Evolutionary conservation across 2,329 filamentous ascomycete genomes (phyloP).

Genomic region (Aspergillus sp.): DNA sequence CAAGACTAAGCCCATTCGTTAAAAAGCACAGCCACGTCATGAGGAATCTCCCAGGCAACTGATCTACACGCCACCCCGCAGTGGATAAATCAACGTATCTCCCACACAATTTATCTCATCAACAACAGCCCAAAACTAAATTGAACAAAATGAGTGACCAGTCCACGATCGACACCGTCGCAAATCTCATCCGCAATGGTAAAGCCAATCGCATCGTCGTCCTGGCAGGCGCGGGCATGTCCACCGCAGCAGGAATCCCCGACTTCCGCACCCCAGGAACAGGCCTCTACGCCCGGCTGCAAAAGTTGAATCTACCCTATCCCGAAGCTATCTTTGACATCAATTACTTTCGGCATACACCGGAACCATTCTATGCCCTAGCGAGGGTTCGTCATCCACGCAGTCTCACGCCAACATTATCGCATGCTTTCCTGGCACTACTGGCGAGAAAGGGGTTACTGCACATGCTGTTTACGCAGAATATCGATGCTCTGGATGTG

Average conservation of each 20-base stretch:
- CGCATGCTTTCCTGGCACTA: slow-evolving; percentile 75
- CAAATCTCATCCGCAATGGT: slow-evolving; percentile 6
- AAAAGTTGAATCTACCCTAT: slow-evolving; percentile 71
- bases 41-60: no score
- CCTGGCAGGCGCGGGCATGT: slow-evolving; percentile 68
- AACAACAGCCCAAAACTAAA: no score
- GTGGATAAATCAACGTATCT: no score
- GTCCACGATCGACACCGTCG: slow-evolving; percentile 7
- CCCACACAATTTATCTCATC: no score
- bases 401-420: slow-evolving; percentile 74
- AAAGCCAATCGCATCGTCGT: slow-evolving; percentile 14
- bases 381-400: slow-evolving; percentile 82
- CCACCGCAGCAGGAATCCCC: slow-evolving; percentile 57
- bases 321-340: slow-evolving; percentile 87
- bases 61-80: no score
- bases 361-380: slow-evolving; percentile 78
- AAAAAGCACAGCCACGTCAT: no score
- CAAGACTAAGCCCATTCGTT: no score
- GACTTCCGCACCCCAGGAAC: slow-evolving; percentile 84
- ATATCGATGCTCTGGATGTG: slow-evolving; percentile 86
- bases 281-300: slow-evolving; percentile 80
- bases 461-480: slow-evolving; percentile 83
- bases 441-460: slow-evolving; percentile 69
- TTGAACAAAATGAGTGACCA: slow-evolving; percentile 3
- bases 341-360: slow-evolving; percentile 70